Evolutionary conservation across 2,329 filamentous ascomycete species (phyloP), one percentile per base, ranked within the genome.

Genomic region (Eutypella sp.): DNA sequence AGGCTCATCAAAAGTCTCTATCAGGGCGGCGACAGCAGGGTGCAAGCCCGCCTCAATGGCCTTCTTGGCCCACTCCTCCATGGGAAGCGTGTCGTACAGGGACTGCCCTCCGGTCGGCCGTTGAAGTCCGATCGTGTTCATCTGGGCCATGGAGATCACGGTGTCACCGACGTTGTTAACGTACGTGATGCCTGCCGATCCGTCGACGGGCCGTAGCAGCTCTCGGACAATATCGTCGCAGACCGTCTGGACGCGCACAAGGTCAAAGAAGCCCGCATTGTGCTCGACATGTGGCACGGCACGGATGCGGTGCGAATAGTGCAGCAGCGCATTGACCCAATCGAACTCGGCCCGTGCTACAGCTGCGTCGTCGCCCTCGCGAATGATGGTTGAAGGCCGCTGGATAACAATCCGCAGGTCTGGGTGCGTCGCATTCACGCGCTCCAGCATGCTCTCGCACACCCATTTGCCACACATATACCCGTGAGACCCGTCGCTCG

Each of bases 321-420:
- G 58, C 1, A 58, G 55, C 38, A 64, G 61, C 2, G 60, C 83
- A 50, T 84, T 71, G 41, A 78, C 69, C 81, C 81, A 84, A 62
- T 84, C 84, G 57, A 84, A 81, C 78, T 84, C 82, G 78, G 54
- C 80, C 10, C 10, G 9, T 3, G 7, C 3, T 10, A 36, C 49
- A 6, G 25, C 23, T 11, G 44, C 41, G 39, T 49, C 49, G 9
- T 31, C 23, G 3, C 51, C 51, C 23, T 49, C 45, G 9, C 49
- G 45, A 3, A 47, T 36, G 22, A 56, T 57, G 5, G 48, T 48
- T 2, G 44, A 48, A 3, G 52, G 52, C 3, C 54, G 50, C 15
- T 55, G 49, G 25, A 55, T 57, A n/a, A 36, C 38, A 13, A 51
- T 40, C 1, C 22, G 48, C n/a, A 50, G n/a, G 4, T 34, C 47